Percentiles rank a stretch among this genome's conserved stretches.
Conservation (phyloP, 345 rosid genomes). For the Salix purpurea region DNA sequence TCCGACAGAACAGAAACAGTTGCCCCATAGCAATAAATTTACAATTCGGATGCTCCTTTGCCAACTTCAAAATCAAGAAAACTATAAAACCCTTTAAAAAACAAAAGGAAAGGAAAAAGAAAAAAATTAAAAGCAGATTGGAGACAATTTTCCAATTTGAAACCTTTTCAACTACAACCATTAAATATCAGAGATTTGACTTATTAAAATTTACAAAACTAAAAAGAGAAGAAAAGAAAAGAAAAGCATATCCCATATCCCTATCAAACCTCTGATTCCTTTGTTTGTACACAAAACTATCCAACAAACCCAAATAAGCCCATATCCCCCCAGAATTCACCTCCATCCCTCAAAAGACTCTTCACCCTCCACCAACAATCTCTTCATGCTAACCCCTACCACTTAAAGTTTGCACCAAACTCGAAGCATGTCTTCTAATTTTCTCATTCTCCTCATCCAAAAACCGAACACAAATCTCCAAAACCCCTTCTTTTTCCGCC, state of each 20-base stretch:
- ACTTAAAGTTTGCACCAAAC: slow-evolving; percentile 55
- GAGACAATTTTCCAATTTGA: slow-evolving; percentile 18
- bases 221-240: slow-evolving; percentile 5
- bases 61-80: background rate
- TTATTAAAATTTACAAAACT: slow-evolving; percentile 53
- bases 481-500: slow-evolving; percentile 49
- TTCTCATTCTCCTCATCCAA: slow-evolving; percentile 78
- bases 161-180: slow-evolving; percentile 22
- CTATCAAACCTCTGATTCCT: slow-evolving; percentile 35
- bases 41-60: background rate
- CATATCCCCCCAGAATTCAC: slow-evolving; percentile 35
- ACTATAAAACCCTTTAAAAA: background rate
- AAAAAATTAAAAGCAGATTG: background rate
- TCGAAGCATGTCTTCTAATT: slow-evolving; percentile 64
- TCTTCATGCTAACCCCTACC: slow-evolving; percentile 22
- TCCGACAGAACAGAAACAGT: background rate
- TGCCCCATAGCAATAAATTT: background rate
- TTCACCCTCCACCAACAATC: slow-evolving; percentile 15
- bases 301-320: slow-evolving; percentile 25
- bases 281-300: slow-evolving; percentile 49
- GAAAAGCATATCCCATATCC: slow-evolving; percentile 15
- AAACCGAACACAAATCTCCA: slow-evolving; percentile 61
- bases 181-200: slow-evolving; percentile 17
- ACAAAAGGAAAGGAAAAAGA: background rate
- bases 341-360: slow-evolving; percentile 24